phyloP scores from a whole-genome alignment of 164 flowering plant species.

The Brasenia schreberi region DNA sequence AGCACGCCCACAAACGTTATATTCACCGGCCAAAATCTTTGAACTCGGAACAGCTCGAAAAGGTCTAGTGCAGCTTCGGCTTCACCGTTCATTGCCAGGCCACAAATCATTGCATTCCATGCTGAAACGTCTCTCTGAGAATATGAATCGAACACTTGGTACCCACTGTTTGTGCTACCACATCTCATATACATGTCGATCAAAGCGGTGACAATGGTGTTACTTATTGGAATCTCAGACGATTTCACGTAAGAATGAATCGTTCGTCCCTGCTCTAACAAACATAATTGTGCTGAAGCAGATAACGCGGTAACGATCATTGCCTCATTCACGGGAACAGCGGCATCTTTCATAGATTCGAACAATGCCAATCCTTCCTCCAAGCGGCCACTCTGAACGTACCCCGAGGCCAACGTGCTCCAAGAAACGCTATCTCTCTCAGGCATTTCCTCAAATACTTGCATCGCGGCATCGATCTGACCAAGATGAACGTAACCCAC shows the following conservation, averaged over 20 bases:
- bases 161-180: constrained; percentile 33
- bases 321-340: not conserved
- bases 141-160: constrained; percentile 26
- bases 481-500: constrained; percentile 1
- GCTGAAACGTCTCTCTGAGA: constrained; percentile 34
- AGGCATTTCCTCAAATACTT: constrained; percentile 49
- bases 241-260: not conserved
- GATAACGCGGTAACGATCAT: not conserved
- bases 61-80: constrained; percentile 23
- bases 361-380: not conserved
- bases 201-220: constrained; percentile 42
- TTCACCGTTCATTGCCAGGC: constrained; percentile 61
- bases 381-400: not conserved
- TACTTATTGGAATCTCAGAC: not conserved
- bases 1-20: constrained; percentile 39
- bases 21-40: constrained; percentile 38
- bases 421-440: constrained; percentile 46
- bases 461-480: constrained; percentile 5
- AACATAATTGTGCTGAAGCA: not conserved
- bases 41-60: constrained; percentile 29
- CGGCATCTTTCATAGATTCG: not conserved
- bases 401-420: constrained; percentile 54
- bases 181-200: constrained; percentile 76
- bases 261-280: not conserved
- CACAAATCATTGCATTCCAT: constrained; percentile 60